Base-by-base conservation (phyloP, 2,329 filamentous ascomycete species). In the Stemphylium beticola region DNA sequence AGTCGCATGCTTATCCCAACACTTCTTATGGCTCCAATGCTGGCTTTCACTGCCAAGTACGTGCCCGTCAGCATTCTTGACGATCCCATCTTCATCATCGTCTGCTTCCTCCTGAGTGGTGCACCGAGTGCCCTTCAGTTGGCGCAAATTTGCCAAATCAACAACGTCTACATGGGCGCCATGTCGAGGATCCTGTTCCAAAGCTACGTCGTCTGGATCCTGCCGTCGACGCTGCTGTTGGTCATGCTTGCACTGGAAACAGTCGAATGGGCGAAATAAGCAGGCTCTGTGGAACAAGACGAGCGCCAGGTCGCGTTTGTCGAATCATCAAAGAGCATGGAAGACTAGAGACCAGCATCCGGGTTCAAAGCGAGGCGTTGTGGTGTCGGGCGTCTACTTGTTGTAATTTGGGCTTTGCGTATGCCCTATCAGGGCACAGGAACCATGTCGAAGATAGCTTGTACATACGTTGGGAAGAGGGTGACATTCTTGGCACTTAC, bases 81-180 rank as follows among this genome's bases (percentile, higher is more conserved):
- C 73, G 95, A 99, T 72, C 95, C 95, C 9, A 99, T 99, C 68
- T 99, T 99, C 76, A 88, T 99, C 64, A 91, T 99, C 64, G 95
- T 99, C 32, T 97, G 93, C 78, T 99, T 98, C 83, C 82, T 99
- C 61, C 89, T 99, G 63, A 93, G 92, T 0, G 95, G 95, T 32
- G 95, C 95, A 3, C 95, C 95, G 5, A 96, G 90, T 60, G 95
- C 95, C 22, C 82, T 99, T 61, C 95, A 99, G 78, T 80, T 99
- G 70, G 93, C 95, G 6, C 95, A 99, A 78, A 99, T 99, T 57
- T 99, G 95, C 78, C 95, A 98, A 82, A 90, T 98, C 78, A 99
- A 99, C 77, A 89, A 89, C 60, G 95, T 99, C 9, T 99, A 92
- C 75, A 93, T 98, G 81, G 87, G 89, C 15, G 92, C 95, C 43